Base-by-base conservation (phyloP, 805 yeast genomes). In the Pichia rugopelliculosa region DNA sequence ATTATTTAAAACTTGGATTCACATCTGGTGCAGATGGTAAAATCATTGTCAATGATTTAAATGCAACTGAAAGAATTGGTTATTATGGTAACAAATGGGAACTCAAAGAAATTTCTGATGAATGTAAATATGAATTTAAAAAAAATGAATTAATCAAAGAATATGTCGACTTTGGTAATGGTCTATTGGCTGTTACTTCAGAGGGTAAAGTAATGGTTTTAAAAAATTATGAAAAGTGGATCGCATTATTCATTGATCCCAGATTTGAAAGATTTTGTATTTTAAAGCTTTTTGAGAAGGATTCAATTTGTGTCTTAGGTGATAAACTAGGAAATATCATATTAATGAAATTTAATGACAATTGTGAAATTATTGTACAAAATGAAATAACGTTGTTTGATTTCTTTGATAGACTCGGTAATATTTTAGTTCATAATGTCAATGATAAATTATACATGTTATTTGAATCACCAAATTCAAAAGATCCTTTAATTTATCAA, bases 11-110 rank as follows among this genome's bases (percentile, higher is more conserved):
- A 44, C 55, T 82, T 3, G 80, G 84, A 8, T 89, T 80, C 2
- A 86, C 96, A 12, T 93, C 96, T 38, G 99, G 99, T 34, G 95
- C 95, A 36, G 99, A 93, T 66, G 97, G 97, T 0, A 77, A 85
- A 55, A 65, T 90, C 2, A 74, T 85, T 53, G 54, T 85, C 6
- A 79, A 82, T 58, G 84, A 84, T 55, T 61, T 84, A 23, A 56
- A 55, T 24, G 67, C 63, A 24, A 46, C 49, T 1, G 23, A 49
- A 6, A 67, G 73, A 51, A 44, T 57, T 2, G 60, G 65, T 9
- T 71, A 65, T 47, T 56, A 53, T 8, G 49, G 53, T 17, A 38
- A 50, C 20, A 50, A 57, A 42, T 70, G 64, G 61, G 48, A 64
- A 6, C 45, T 75, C 6, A 51, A 59, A 2, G 64, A 66, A 4